A percentile compares a stretch with the other conserved stretches of the same genome.
phyloP scores from a whole-genome alignment of 345 rosid species.

The Combretum micranthum region DNA sequence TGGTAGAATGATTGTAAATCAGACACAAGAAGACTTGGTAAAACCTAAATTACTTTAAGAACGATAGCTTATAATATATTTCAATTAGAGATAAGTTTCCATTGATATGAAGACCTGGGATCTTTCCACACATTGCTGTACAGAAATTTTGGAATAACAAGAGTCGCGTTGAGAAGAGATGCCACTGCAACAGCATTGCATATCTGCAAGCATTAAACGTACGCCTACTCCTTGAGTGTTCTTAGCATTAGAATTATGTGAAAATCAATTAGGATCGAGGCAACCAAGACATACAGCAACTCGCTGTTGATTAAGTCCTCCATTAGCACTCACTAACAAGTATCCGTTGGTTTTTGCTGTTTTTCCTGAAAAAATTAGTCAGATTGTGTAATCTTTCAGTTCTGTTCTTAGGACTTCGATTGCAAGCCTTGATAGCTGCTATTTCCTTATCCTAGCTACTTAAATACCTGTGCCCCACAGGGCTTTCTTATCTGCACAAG shows the following conservation, averaged over 20 bases:
- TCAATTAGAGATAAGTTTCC: no score
- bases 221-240: not conserved
- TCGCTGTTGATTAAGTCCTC: slow-evolving; percentile 93
- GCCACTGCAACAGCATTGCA: slow-evolving; percentile 86
- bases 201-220: slow-evolving; percentile 34
- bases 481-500: slow-evolving; percentile 53
- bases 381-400: not conserved
- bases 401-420: not conserved
- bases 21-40: no score
- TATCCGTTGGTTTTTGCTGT: slow-evolving; percentile 50
- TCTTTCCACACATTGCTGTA: slow-evolving; percentile 99
- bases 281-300: slow-evolving; percentile 66
- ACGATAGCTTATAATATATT: no score
- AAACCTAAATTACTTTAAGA: no score
- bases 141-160: slow-evolving; percentile 75
- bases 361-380: slow-evolving; percentile 26
- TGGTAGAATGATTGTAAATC: no score
- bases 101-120: slow-evolving; percentile 56
- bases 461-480: slow-evolving; percentile 22
- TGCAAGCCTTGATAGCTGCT: not conserved
- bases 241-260: not conserved
- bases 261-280: not conserved
- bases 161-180: slow-evolving; percentile 65
- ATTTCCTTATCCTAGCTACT: no score
- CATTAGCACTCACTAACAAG: slow-evolving; percentile 78